Evolutionary conservation across 139 green algal genomes (phyloP).

Genomic region (Medakamo hakoo): DNA sequence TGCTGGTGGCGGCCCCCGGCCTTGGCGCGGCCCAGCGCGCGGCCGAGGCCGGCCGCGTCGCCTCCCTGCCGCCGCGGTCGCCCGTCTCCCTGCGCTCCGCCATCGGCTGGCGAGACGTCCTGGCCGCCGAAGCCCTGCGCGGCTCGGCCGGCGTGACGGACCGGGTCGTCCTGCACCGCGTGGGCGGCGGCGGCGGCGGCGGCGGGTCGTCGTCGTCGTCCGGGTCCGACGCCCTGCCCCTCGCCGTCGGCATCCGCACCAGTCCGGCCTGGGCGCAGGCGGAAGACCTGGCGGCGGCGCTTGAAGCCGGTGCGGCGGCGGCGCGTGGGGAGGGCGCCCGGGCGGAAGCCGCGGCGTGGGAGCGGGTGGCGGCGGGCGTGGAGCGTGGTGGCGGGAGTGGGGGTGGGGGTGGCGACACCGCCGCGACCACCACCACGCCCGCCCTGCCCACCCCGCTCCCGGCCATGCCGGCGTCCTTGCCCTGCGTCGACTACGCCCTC

Average conservation of each 20-base stretch:
- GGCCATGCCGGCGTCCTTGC: slow-evolving; percentile 28
- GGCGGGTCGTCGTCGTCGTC: too few relatives aligned
- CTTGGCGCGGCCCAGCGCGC: slow-evolving; percentile 40
- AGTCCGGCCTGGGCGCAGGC: neutral
- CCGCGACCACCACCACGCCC: neutral
- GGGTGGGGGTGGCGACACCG: neutral
- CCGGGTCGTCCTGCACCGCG: slow-evolving; percentile 5
- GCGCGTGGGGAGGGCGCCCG: neutral
- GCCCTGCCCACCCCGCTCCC: slow-evolving; percentile 7
- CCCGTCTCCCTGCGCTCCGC: slow-evolving; percentile 18
- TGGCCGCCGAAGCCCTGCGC: slow-evolving; percentile 28
- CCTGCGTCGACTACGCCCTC: slow-evolving; percentile 29
- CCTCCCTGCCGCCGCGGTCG: slow-evolving; percentile 9
- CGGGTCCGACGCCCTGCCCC: neutral
- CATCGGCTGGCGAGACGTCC: slow-evolving; percentile 37
- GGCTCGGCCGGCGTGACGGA: slow-evolving; percentile 5
- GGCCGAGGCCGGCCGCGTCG: slow-evolving; percentile 10
- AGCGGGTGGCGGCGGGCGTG: neutral
- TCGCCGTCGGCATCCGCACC: neutral
- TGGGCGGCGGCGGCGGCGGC: neutral
- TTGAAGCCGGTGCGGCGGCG: slow-evolving; percentile 6
- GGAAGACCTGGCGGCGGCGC: slow-evolving; percentile 4
- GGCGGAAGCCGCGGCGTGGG: neutral
- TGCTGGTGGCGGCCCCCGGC: slow-evolving; percentile 41
- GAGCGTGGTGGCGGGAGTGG: neutral